Base-by-base conservation (phyloP, 192 early-diverging fungal species). In the Obelidium mucronatum region DNA sequence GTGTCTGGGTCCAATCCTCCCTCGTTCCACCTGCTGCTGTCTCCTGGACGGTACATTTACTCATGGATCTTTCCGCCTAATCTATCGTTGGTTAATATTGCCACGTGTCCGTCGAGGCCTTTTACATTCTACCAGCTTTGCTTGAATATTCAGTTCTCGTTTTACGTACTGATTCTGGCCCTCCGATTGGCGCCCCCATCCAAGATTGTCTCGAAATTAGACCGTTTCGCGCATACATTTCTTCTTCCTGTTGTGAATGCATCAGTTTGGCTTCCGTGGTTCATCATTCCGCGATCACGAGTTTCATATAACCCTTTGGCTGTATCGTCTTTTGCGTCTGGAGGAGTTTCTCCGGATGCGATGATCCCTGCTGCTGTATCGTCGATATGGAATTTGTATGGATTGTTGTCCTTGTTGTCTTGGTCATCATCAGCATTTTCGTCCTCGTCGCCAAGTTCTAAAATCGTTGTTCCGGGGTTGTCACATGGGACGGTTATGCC, bases 271-370 rank as follows among this genome's bases (percentile, higher is more conserved):
- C 52, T 74, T 13, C 72, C 72, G 5, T 5, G 60, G 0, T 35
- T 74, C 31, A 13, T 74, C 13, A 58, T 74, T 58, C 72, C 72
- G 8, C 17, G 58, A 4, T 74, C 60, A 62, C 72, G 56, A 37
- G 28, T 22, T 39, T 40, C 19, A 34, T 34, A 28, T 39, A 39
- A 63, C 39, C 59, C 40, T 19, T 26, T 35, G 11, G 6, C 72
- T 0, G 24, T 40, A 37, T 31, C 11, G 11, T 51, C 13, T 35
- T 6, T 51, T 54, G 15, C 69, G 22, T 37, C 1, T 8, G 6
- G 36, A 40, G 36, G 34, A 24, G 31, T 40, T n/a, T n/a, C n/a
- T 33, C 35, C 22, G 2, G 19, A 22, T 15, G n/a, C n/a, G n/a
- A n/a, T n/a, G n/a, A n/a, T n/a, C n/a, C n/a, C n/a, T n/a, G n/a